phyloP scores from a whole-genome alignment of 306 rosid genomes.

The Biancaea sappan region DNA sequence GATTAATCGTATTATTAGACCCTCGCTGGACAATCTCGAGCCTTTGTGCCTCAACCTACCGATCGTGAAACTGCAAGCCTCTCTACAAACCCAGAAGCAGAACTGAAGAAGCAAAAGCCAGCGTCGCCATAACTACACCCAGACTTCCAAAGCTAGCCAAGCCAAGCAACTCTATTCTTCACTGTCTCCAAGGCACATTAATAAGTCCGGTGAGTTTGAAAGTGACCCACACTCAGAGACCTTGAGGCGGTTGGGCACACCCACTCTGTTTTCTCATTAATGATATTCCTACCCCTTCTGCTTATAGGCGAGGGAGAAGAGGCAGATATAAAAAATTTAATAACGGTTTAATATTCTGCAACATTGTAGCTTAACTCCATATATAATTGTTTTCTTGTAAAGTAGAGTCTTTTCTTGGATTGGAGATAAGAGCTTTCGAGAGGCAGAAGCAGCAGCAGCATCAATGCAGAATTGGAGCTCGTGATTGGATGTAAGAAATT shows the following conservation, averaged over 20 bases:
- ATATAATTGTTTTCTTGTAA: background rate
- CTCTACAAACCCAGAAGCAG: background rate
- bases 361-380: background rate
- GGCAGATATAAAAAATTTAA: slow-evolving; percentile 31
- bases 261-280: slow-evolving; percentile 34
- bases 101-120: slow-evolving; percentile 2
- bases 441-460: slow-evolving; percentile 16
- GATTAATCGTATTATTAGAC: background rate
- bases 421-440: slow-evolving; percentile 28
- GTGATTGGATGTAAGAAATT: slow-evolving; percentile 47
- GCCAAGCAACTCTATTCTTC: background rate
- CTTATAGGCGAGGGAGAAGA: background rate
- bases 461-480: slow-evolving; percentile 38
- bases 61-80: background rate
- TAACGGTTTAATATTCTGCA: background rate
- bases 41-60: background rate
- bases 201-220: slow-evolving; percentile 52
- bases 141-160: background rate
- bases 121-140: slow-evolving; percentile 13
- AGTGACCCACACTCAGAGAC: slow-evolving; percentile 29
- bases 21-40: background rate
- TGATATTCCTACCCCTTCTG: slow-evolving; percentile 35
- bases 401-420: slow-evolving; percentile 2
- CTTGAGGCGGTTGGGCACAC: slow-evolving; percentile 28
- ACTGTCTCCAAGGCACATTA: slow-evolving; percentile 37